Evolutionary conservation across 768 basidiomycete genomes (phyloP), one percentile per base, ranked within the genome.

Genomic region (Suillus subalutaceus): DNA sequence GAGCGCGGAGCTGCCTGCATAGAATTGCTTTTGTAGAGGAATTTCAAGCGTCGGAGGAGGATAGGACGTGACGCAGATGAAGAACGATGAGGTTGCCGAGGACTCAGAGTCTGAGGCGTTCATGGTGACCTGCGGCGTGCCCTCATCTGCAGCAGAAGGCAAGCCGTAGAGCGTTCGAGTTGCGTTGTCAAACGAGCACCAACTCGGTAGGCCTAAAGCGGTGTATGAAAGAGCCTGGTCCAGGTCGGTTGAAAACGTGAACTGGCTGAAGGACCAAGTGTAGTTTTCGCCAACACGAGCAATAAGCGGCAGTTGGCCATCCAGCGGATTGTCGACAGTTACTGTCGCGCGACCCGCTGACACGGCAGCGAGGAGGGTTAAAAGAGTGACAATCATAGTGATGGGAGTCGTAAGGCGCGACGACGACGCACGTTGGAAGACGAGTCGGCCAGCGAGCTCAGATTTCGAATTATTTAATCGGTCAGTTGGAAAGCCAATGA

Each of bases 261-360:
- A 72, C 26, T 4, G 80, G 68, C 90, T 85, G 70, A 93, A 83
- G 16, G 88, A 76, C 90, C 93, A 98, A 57, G 82, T 80, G 75
- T 86, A 99, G 53, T 82, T 80, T 63, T 85, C 70, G 72, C 81
- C 80, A 46, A 89, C 77, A 66, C 93, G 88, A 26, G 93, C 94
- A 67, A 97, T 86, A 52, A 84, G 82, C 23, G 96, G 94, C 53
- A 88, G 85, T 78, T 99, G 96, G 40, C 81, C 80, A 67, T 86
- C 82, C 48, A 94, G 79, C 37, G 92, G 87, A 73, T 85, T 85
- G 58, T 80, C 73, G 53, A 95, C 81, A 65, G 75, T 79, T 52
- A 86, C 80, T 64, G 85, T 80, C 67, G 83, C 82, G 48, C 81
- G 79, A 63, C 75, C 76, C 57, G 75, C 73, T 59, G 80, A 73